Evolutionary conservation across 1,284 basidiomycete species (phyloP).

Genomic region (Tylopilus orsonianus): DNA sequence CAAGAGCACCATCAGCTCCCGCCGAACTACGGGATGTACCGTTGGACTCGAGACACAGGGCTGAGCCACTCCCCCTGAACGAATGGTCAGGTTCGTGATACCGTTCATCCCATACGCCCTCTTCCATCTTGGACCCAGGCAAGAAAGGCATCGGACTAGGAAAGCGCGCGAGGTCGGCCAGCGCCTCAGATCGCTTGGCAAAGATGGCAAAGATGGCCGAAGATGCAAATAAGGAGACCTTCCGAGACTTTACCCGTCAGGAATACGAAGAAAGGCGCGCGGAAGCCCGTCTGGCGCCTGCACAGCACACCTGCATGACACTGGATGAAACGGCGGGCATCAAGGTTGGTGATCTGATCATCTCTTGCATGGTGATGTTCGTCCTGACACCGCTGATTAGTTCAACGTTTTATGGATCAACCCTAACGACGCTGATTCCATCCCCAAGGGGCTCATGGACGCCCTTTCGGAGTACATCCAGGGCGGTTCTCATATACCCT

Average conservation of each 20-base stretch:
- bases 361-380: neutral
- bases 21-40: conserved; percentile 3
- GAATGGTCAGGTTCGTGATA: conserved; percentile 71
- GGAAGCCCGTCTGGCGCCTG: conserved; percentile 63
- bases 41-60: conserved; percentile 41
- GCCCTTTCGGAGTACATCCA: conserved; percentile 46
- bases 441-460: conserved; percentile 65
- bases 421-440: conserved; percentile 58
- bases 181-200: conserved; percentile 57
- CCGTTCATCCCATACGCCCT: neutral
- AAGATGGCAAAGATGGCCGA: conserved; percentile 76
- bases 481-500: conserved; percentile 24
- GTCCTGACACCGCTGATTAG: conserved; percentile 38
- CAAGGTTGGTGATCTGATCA: conserved; percentile 43
- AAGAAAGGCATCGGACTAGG: conserved; percentile 73
- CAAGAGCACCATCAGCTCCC: conserved; percentile 3
- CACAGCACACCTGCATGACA: conserved; percentile 67
- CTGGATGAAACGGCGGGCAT: conserved; percentile 71
- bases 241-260: conserved; percentile 62
- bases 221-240: conserved; percentile 52
- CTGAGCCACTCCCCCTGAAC: conserved; percentile 65
- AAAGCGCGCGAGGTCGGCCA: conserved; percentile 70
- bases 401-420: conserved; percentile 80
- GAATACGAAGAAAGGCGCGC: conserved; percentile 75
- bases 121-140: conserved; percentile 43